A percentile compares a stretch with the other conserved stretches of the same genome.
phyloP scores from a whole-genome alignment of 2,329 filamentous ascomycete genomes.

The Cladosporium austrohemisphaericum region DNA sequence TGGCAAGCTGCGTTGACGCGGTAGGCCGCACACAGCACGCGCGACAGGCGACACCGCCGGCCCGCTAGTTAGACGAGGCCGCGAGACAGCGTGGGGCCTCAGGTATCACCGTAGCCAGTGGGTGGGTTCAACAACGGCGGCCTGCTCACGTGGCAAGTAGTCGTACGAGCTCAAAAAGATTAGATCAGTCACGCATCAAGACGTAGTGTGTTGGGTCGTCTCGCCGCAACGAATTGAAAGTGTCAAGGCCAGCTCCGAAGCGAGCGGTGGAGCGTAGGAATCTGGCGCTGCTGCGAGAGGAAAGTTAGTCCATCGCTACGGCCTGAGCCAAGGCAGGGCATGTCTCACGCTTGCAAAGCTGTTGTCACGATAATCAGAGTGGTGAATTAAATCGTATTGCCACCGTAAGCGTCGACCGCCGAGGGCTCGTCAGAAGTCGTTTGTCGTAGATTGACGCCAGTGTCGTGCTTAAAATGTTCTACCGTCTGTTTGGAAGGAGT shows the following conservation, averaged over 20 bases:
- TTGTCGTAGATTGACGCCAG: too few relatives aligned
- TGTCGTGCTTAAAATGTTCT: too few relatives aligned
- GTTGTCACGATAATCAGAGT: background rate
- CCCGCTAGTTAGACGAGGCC: background rate
- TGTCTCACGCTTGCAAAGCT: background rate
- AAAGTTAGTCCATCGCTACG: background rate
- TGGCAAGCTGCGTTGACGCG: background rate
- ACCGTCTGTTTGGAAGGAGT: too few relatives aligned
- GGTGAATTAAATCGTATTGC: background rate
- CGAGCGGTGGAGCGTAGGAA: background rate
- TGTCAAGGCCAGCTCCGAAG: background rate
- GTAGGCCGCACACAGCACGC: background rate
- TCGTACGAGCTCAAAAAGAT: too few relatives aligned
- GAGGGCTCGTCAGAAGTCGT: too few relatives aligned
- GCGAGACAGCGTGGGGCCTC: conserved; percentile 2
- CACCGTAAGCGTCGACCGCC: background rate
- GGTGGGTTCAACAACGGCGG: too few relatives aligned
- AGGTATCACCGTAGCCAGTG: conserved; percentile 1
- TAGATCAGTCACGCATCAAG: conserved; percentile 7
- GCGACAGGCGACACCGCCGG: background rate
- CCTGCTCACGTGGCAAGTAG: background rate
- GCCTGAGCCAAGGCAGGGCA: background rate
- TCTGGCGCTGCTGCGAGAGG: background rate
- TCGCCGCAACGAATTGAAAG: too few relatives aligned
- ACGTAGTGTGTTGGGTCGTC: background rate